These are phyloP conservation scores for Clohesyomyces aquaticus DNA, from an alignment of 495 filamentous ascomycete species.

Conservation along the genomic window DNA sequence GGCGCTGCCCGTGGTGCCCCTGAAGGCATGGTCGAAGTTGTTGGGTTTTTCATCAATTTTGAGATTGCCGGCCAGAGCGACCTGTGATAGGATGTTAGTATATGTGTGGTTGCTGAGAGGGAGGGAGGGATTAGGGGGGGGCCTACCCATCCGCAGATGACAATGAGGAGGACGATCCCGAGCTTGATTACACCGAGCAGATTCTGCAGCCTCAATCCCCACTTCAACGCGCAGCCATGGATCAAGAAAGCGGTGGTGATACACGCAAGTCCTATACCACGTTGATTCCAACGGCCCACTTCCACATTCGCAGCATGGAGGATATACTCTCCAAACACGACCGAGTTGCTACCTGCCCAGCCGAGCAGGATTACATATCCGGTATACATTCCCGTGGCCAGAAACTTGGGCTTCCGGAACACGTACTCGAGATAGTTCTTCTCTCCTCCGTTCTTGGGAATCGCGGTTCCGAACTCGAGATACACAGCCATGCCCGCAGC, in stretches of 20 bases:
- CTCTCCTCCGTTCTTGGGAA: slow-evolving; percentile 61
- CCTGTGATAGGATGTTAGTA: no score
- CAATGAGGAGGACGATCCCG: slow-evolving; percentile 50
- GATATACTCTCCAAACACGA: slow-evolving; percentile 73
- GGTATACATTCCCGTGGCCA: slow-evolving; percentile 66
- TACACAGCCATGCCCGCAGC: slow-evolving; percentile 48
- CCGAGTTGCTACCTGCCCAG: slow-evolving; percentile 58
- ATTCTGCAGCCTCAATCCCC: slow-evolving; percentile 57
- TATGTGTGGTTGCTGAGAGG: background rate
- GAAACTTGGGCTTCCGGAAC: slow-evolving; percentile 65
- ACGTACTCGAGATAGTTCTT: slow-evolving; percentile 72
- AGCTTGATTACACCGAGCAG: slow-evolving; percentile 56
- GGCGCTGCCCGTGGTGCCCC: slow-evolving; percentile 45
- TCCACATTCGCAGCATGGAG: slow-evolving; percentile 46
- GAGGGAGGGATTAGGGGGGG: background rate
- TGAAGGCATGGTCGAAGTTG: slow-evolving; percentile 56
- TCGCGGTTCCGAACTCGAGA: slow-evolving; percentile 49
- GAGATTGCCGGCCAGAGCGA: slow-evolving; percentile 60
- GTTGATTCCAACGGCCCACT: slow-evolving; percentile 25
- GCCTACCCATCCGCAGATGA: slow-evolving; percentile 37
- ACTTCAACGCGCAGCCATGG: slow-evolving; percentile 53
- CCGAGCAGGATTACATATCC: slow-evolving; percentile 61
- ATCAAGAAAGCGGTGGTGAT: slow-evolving; percentile 52
- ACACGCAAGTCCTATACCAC: slow-evolving; percentile 49
- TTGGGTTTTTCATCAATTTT: slow-evolving; percentile 60